phyloP scores from a whole-genome alignment of 306 rosid species.

The Casuarina equisetifolia region DNA sequence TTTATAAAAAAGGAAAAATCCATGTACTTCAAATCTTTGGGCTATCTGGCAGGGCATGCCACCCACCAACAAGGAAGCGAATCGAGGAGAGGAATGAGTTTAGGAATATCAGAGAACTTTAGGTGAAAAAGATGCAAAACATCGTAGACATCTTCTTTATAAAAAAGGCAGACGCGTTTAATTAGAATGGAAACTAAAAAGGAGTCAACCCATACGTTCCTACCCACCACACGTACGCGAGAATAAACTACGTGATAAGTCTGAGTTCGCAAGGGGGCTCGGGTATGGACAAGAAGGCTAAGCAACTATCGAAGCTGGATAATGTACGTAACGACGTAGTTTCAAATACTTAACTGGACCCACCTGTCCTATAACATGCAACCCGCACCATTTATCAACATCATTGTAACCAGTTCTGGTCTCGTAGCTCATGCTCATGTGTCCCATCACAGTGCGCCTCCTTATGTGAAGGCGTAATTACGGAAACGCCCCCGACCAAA shows the following conservation, averaged over 20 bases:
- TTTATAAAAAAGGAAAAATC: too few relatives aligned
- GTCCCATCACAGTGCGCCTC: not conserved
- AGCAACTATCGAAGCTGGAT: not conserved
- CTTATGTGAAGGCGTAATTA: not conserved
- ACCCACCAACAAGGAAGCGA: too few relatives aligned
- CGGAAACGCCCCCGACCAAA: not conserved
- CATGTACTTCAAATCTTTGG: not conserved
- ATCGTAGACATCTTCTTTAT: too few relatives aligned
- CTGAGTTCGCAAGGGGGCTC: not conserved
- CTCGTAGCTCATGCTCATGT: not conserved
- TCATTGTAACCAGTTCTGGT: not conserved
- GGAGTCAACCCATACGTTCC: too few relatives aligned
- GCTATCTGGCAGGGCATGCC: not conserved
- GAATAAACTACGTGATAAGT: not conserved
- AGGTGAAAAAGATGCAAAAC: too few relatives aligned
- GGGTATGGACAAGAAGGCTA: not conserved
- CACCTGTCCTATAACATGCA: not conserved
- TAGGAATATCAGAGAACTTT: too few relatives aligned
- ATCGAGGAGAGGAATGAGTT: too few relatives aligned
- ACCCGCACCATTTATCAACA: slow-evolving; percentile 1
- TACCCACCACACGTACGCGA: too few relatives aligned
- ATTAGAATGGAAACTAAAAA: too few relatives aligned
- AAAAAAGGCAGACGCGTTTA: too few relatives aligned
- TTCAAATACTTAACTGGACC: not conserved
- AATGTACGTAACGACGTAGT: slow-evolving; percentile 2